Percentiles rank a stretch among this genome's conserved stretches.
phyloP scores from a whole-genome alignment of 495 filamentous ascomycete species.

The Aspergillus nidulans region DNA sequence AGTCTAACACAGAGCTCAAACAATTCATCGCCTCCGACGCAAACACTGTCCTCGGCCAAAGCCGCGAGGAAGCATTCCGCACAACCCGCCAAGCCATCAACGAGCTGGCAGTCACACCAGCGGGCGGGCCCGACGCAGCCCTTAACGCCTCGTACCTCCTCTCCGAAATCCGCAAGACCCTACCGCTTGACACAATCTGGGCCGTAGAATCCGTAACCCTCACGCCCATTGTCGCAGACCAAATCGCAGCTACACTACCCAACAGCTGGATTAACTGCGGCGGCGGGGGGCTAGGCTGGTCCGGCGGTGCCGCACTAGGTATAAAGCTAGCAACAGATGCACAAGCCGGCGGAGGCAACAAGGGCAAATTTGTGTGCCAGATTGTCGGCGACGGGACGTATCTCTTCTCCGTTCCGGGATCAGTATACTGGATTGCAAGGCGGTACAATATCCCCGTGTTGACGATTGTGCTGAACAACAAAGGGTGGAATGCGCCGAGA shows the following conservation, averaged over 20 bases:
- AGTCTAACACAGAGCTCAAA: conserved; percentile 38
- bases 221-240: conserved; percentile 72
- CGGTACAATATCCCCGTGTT: conserved; percentile 85
- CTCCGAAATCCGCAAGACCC: conserved; percentile 55
- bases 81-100: conserved; percentile 56
- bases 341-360: conserved; percentile 52
- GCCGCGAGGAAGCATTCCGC: conserved; percentile 55
- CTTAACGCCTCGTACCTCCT: conserved; percentile 71
- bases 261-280: conserved; percentile 92
- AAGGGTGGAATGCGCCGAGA: conserved; percentile 86
- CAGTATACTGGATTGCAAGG: conserved; percentile 87
- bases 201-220: conserved; percentile 87
- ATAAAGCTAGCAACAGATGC: conserved; percentile 79
- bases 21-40: conserved; percentile 43
- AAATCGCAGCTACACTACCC: conserved; percentile 69
- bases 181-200: conserved; percentile 76
- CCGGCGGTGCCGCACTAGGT: conserved; percentile 81
- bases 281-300: conserved; percentile 91
- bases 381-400: conserved; percentile 93
- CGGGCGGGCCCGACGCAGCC: conserved; percentile 51
- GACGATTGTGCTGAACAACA: conserved; percentile 91
- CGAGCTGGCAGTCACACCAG: conserved; percentile 48
- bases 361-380: conserved; percentile 83
- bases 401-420: conserved; percentile 82
- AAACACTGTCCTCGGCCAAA: conserved; percentile 48